Conservation (phyloP, 495 filamentous ascomycete genomes). For the Penicillium macrosclerotiorum region DNA sequence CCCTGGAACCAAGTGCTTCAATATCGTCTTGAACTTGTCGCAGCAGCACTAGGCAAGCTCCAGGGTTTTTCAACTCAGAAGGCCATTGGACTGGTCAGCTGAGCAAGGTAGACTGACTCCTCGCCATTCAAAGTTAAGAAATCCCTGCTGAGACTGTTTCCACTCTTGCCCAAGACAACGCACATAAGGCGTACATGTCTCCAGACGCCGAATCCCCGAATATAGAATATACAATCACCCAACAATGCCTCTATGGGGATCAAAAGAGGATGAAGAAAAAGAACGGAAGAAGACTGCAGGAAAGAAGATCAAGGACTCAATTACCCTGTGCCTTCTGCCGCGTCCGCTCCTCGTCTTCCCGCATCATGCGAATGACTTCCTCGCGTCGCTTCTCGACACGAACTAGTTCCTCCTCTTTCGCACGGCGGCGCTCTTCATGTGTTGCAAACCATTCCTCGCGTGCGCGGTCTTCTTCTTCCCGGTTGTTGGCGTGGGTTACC, state of each 20-base stretch:
- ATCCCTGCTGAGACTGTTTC: not conserved
- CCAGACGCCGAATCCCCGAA: slow-evolving; percentile 22
- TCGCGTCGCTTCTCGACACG: slow-evolving; percentile 43
- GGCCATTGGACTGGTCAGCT: too few relatives aligned
- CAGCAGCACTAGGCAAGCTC: too few relatives aligned
- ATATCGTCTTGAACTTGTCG: too few relatives aligned
- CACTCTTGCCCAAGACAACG: slow-evolving; percentile 1
- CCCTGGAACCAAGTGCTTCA: too few relatives aligned
- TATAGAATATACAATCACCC: slow-evolving; percentile 21
- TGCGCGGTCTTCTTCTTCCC: slow-evolving; percentile 80
- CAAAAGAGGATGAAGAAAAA: slow-evolving; percentile 2
- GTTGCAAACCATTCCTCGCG: slow-evolving; percentile 90
- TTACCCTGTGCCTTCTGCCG: slow-evolving; percentile 19
- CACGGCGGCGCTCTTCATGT: slow-evolving; percentile 61
- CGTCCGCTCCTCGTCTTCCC: slow-evolving; percentile 47
- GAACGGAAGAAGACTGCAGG: not conserved
- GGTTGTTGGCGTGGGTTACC: slow-evolving; percentile 81
- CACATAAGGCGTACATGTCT: slow-evolving; percentile 9
- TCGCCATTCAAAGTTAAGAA: too few relatives aligned
- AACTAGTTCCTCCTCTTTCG: slow-evolving; percentile 59
- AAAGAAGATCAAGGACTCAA: slow-evolving; percentile 22
- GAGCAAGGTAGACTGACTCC: too few relatives aligned
- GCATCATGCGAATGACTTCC: slow-evolving; percentile 53
- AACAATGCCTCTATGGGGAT: not conserved
- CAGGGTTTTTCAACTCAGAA: too few relatives aligned